Conservation (phyloP, 768 basidiomycete species). For the Phylloporus sp. region DNA sequence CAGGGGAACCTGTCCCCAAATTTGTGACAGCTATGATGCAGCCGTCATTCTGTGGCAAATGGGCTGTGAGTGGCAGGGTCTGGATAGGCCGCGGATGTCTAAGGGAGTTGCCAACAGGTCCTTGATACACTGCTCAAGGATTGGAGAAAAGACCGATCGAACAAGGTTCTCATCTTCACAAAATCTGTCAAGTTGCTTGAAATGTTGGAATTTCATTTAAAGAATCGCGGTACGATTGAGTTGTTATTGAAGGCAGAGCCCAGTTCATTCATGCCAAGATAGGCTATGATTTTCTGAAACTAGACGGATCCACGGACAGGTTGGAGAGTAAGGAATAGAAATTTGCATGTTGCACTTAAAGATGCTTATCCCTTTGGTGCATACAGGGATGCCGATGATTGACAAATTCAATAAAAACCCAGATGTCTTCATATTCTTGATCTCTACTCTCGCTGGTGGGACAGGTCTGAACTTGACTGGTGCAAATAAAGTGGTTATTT, state of each 20-base stretch:
- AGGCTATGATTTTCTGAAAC: conserved; percentile 62
- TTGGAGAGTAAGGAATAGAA: conserved; percentile 51
- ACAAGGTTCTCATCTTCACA: conserved; percentile 93
- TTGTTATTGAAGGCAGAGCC: not conserved
- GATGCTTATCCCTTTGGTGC: not conserved
- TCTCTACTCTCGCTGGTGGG: conserved; percentile 89
- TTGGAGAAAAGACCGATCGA: conserved; percentile 60
- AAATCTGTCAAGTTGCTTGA: conserved; percentile 88
- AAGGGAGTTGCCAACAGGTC: conserved; percentile 43
- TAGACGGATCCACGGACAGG: conserved; percentile 76
- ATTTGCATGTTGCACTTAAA: not conserved
- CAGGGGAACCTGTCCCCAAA: conserved; percentile 50
- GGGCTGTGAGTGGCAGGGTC: conserved; percentile 54
- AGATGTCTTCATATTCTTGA: conserved; percentile 75
- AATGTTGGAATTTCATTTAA: conserved; percentile 77
- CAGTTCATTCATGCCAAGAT: not conserved
- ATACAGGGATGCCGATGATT: conserved; percentile 77
- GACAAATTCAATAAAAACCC: conserved; percentile 78
- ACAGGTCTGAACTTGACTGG: conserved; percentile 88
- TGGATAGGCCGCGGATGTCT: not conserved
- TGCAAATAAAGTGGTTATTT: conserved; percentile 93
- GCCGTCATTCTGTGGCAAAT: conserved; percentile 77
- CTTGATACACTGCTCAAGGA: conserved; percentile 61
- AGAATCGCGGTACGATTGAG: conserved; percentile 40
- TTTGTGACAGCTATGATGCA: conserved; percentile 61